Evolutionary conservation across 1,139 yeast genomes (phyloP), one percentile per base, ranked within the genome.

Genomic region (Pichia sp.): DNA sequence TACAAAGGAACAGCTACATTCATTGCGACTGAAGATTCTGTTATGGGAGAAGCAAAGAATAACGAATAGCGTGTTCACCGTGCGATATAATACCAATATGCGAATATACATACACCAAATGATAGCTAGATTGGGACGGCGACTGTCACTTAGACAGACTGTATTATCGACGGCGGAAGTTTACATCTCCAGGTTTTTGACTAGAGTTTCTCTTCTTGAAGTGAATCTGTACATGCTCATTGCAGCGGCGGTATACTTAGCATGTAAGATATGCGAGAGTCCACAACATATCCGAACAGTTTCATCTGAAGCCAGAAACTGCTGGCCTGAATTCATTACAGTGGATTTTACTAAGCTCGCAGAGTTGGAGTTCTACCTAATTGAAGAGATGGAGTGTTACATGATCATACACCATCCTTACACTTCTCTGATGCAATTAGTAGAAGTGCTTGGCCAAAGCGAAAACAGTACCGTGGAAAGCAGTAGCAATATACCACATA

Each of bases 311-410:
- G 94, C 97, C 3, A 65, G 96, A 34, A 81, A 81, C 30, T 60
- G 86, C 33, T 91, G 98, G 97, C 96, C 97, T 0, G 96, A 88
- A 52, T 86, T 78, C 53, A 80, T 91, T 23, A 94, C 96, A 0
- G 87, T 84, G 39, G 98, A 91, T 55, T 75, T 88, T 17, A 81
- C 95, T 27, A 85, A 84, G 52, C 67, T 91, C n/a, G 96, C 97
- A 0, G 98, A 91, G 55, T 85, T 93, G 61, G 98, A 91, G 60
- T 91, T 91, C 56, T 91, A 91, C 54, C 59, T 91, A 34, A 80
- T 91, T 26, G 96, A 87, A 53, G 97, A 88, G 56, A 68, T 91
- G 63, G 86, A 85, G 41, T 74, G 87, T 46, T 85, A 73, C 51
- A 60, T 91, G 45, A 69, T 88, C 19, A 74, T 88, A 2, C 91